phyloP scores from a whole-genome alignment of 73 alveolate genomes.

The Paramecium primaurelia region DNA sequence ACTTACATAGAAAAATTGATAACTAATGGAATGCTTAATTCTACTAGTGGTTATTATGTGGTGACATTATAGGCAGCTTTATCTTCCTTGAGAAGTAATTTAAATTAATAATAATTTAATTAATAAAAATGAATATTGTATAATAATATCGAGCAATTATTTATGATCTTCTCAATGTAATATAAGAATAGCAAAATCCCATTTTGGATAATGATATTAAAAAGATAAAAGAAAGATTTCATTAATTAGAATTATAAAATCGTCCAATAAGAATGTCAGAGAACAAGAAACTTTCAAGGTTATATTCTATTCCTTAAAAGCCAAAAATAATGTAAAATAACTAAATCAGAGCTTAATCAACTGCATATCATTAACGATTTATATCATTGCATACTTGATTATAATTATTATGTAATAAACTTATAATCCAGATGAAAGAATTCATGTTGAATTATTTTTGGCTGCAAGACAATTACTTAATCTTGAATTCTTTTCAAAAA shows the following conservation, averaged over 20 bases:
- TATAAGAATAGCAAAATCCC: background rate
- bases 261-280: background rate
- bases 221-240: background rate
- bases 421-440: conserved; percentile 21
- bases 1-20: background rate
- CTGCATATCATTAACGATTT: background rate
- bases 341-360: background rate
- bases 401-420: background rate
- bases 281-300: background rate
- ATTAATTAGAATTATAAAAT: background rate
- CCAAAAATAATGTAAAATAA: background rate
- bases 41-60: background rate
- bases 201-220: background rate
- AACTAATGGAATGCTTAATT: background rate
- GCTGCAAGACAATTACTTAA: conserved; percentile 24
- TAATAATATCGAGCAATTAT: background rate
- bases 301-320: background rate
- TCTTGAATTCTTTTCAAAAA: conserved; percentile 62
- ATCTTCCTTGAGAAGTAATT: background rate
- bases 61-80: background rate
- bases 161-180: background rate
- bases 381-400: conserved; percentile 1
- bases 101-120: background rate
- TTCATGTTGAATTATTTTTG: background rate
- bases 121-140: background rate